Conservation (phyloP, 257 asterid species). For the Capsicum pubescens region DNA sequence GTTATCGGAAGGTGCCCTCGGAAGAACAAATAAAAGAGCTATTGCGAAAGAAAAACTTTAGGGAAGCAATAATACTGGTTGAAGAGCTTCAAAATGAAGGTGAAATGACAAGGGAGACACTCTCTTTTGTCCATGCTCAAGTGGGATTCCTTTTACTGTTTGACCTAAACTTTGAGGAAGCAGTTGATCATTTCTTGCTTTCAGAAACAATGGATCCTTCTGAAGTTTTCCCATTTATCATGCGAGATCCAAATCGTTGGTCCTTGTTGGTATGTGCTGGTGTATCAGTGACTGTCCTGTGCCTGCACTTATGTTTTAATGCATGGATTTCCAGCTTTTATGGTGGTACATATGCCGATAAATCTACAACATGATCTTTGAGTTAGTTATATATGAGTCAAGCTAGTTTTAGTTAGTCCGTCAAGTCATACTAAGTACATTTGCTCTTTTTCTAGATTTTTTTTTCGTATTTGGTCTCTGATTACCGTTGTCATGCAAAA, state of each 20-base stretch:
- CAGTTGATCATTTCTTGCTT: conserved; percentile 89
- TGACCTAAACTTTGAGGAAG: conserved; percentile 90
- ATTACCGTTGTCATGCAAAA: conserved; percentile 5
- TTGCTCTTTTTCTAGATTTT: conserved; percentile 13
- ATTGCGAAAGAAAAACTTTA: conserved; percentile 76
- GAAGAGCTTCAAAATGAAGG: conserved; percentile 88
- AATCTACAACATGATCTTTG: not conserved
- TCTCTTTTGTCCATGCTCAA: conserved; percentile 89
- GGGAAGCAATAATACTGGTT: conserved; percentile 78
- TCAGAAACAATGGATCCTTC: conserved; percentile 96
- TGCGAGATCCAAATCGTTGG: conserved; percentile 98
- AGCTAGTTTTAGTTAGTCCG: not conserved
- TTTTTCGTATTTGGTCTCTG: not conserved
- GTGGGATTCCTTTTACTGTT: conserved; percentile 93
- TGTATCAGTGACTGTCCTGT: conserved; percentile 8
- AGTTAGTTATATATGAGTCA: conserved; percentile 8
- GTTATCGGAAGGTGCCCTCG: conserved; percentile 78
- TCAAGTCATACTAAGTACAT: conserved; percentile 8
- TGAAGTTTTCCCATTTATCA: conserved; percentile 93
- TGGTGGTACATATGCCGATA: conserved; percentile 1
- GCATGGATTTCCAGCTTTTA: conserved; percentile 3
- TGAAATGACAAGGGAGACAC: conserved; percentile 81
- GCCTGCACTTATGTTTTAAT: conserved; percentile 3
- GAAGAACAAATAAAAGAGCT: conserved; percentile 90
- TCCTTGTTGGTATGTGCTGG: conserved; percentile 72